phyloP scores from a whole-genome alignment of 2,329 filamentous ascomycete genomes.

The Phyllosticta capitalensis region DNA sequence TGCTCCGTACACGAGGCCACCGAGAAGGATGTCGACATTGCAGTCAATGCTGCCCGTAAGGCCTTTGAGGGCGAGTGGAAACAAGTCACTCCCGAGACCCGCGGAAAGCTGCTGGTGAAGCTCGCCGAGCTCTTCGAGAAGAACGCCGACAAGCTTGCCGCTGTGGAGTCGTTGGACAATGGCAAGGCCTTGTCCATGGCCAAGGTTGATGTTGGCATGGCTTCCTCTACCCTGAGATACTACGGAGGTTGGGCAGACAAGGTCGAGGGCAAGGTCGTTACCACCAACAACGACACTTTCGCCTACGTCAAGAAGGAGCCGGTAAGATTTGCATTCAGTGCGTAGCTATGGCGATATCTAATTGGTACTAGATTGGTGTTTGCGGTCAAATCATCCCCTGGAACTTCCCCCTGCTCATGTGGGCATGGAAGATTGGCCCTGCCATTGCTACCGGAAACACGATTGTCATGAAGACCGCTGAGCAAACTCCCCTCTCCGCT shows the following conservation, averaged over 20 bases:
- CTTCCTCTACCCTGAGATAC: conserved; percentile 67
- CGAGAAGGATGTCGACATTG: conserved; percentile 75
- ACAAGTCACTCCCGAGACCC: conserved; percentile 57
- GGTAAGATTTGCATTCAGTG: conserved; percentile 27
- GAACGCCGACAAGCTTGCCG: conserved; percentile 65
- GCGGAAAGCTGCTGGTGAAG: conserved; percentile 61
- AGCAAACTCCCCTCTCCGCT: conserved; percentile 64
- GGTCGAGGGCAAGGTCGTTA: conserved; percentile 78
- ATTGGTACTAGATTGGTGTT: conserved; percentile 51
- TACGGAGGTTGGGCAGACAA: conserved; percentile 90
- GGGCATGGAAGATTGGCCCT: conserved; percentile 72
- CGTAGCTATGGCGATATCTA: conserved; percentile 9
- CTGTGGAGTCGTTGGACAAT: conserved; percentile 81
- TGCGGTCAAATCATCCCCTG: conserved; percentile 84
- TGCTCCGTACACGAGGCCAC: conserved; percentile 73
- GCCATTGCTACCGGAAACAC: conserved; percentile 65
- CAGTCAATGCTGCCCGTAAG: conserved; percentile 75
- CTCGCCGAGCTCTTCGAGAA: conserved; percentile 74
- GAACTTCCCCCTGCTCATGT: conserved; percentile 81
- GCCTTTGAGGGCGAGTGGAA: conserved; percentile 70
- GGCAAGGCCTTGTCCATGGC: conserved; percentile 73
- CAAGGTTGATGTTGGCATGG: conserved; percentile 62
- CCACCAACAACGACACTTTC: conserved; percentile 68
- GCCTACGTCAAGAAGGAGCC: conserved; percentile 77
- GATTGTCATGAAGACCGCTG: conserved; percentile 64